Percentiles rank a stretch among this genome's conserved stretches.
These are phyloP conservation scores for Oryza longistaminata DNA, from an alignment of 176 grass and related monocot species.

Conservation along the genomic window DNA sequence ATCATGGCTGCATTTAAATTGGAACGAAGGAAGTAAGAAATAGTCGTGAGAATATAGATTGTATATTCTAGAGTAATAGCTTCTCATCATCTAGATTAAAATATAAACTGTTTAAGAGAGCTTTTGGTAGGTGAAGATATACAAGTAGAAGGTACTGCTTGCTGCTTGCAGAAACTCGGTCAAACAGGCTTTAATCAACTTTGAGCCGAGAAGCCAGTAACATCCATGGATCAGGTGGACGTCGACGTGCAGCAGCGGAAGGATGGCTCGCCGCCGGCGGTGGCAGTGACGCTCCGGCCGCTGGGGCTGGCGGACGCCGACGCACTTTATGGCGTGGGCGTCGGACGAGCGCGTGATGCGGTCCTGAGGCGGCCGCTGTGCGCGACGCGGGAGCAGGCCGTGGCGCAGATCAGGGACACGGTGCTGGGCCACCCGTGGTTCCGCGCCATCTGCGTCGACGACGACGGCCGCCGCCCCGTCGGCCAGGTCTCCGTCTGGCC, in stretches of 20 bases:
- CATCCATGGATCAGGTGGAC: not conserved
- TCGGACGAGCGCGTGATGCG: conserved; percentile 65
- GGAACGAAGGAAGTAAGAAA: too few relatives aligned
- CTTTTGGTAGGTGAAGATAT: too few relatives aligned
- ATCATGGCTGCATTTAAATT: too few relatives aligned
- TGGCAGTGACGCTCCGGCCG: conserved; percentile 43
- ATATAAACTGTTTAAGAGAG: too few relatives aligned
- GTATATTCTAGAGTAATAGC: too few relatives aligned
- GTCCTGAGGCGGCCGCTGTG: conserved; percentile 39
- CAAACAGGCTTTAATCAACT: not conserved
- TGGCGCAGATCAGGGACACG: conserved; percentile 39
- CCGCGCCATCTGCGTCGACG: conserved; percentile 45
- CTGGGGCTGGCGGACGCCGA: conserved; percentile 41
- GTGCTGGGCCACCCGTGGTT: conserved; percentile 58
- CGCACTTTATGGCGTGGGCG: conserved; percentile 60
- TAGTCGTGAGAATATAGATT: too few relatives aligned
- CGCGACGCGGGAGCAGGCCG: conserved; percentile 39
- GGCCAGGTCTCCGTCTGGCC: conserved; percentile 55
- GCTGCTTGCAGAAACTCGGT: too few relatives aligned
- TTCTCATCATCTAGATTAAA: too few relatives aligned
- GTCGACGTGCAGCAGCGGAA: not conserved
- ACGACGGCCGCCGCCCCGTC: conserved; percentile 31
- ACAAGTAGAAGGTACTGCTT: too few relatives aligned
- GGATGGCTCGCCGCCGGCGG: not conserved
- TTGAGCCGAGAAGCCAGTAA: not conserved